Conservation (phyloP, 441 rosid genomes). For the Populus tomentosa region DNA sequence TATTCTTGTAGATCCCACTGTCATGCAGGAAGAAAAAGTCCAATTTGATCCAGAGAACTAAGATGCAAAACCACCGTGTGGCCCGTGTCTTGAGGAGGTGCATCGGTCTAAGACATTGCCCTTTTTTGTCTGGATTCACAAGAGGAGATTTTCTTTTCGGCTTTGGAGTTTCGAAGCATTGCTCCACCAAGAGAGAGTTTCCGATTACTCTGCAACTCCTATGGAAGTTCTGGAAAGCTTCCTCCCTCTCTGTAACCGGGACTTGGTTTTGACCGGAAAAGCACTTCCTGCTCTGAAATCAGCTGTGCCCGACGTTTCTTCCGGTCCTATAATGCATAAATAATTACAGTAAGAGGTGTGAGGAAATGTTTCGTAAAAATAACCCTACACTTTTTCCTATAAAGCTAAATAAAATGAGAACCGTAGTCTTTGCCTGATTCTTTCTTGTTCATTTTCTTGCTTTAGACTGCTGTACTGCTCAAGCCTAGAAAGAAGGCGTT, state of each 20-base stretch:
- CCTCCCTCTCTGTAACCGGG: conserved; percentile 53
- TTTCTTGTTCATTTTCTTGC: too few relatives aligned
- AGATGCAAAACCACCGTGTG: conserved; percentile 22
- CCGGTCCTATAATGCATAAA: conserved; percentile 43
- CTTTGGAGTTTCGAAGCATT: conserved; percentile 56
- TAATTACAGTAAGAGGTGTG: too few relatives aligned
- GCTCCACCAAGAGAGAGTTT: conserved; percentile 76
- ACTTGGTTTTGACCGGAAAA: conserved; percentile 73
- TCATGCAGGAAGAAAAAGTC: not conserved
- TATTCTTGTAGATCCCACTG: not conserved
- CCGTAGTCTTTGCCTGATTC: too few relatives aligned
- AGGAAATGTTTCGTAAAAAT: too few relatives aligned
- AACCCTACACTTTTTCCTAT: too few relatives aligned
- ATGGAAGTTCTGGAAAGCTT: conserved; percentile 50
- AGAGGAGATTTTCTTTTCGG: conserved; percentile 22
- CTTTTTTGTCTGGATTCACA: conserved; percentile 32
- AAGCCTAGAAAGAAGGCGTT: too few relatives aligned
- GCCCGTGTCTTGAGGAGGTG: conserved; percentile 22
- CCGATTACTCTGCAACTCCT: conserved; percentile 35
- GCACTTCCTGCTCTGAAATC: conserved; percentile 72
- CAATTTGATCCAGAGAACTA: conserved; percentile 3
- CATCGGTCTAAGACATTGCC: conserved; percentile 25
- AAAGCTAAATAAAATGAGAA: too few relatives aligned
- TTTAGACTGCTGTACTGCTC: too few relatives aligned
- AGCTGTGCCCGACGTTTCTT: conserved; percentile 76